Conservation (phyloP, 129 eudicot genomes). For the Mikania micrantha region DNA sequence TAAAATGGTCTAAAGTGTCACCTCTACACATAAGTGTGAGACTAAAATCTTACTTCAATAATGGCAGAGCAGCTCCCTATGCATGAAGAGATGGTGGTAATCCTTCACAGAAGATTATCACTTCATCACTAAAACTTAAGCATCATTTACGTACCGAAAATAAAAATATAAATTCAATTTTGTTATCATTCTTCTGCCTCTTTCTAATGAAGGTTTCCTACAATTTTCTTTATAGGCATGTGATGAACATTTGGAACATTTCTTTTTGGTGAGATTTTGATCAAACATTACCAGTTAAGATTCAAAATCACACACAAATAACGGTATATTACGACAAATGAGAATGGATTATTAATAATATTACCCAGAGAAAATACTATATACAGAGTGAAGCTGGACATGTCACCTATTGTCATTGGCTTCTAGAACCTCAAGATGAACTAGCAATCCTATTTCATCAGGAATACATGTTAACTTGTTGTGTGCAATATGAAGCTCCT, state of each 20-base stretch:
- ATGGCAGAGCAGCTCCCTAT: conserved; percentile 75
- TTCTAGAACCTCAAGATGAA: conserved; percentile 60
- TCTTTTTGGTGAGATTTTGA: conserved; percentile 4
- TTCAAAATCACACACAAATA: conserved; percentile 1
- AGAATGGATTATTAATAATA: neutral
- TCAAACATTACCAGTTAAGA: neutral
- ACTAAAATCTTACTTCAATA: conserved; percentile 48
- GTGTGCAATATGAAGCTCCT: conserved; percentile 59
- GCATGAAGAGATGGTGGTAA: conserved; percentile 45
- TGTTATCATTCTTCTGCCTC: neutral
- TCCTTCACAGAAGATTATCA: conserved; percentile 43
- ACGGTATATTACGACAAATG: neutral
- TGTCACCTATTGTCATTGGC: conserved; percentile 77
- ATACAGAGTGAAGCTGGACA: neutral
- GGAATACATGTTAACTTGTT: conserved; percentile 71
- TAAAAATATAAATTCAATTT: neutral
- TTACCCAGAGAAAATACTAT: neutral
- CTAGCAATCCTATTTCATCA: conserved; percentile 58
- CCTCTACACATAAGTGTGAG: conserved; percentile 9
- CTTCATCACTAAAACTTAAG: neutral
- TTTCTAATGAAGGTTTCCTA: neutral
- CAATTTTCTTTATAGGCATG: neutral
- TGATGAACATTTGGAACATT: neutral
- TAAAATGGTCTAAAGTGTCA: neutral
- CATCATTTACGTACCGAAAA: neutral